Evolutionary conservation across 2,329 filamentous ascomycete species (phyloP), one percentile per base, ranked within the genome.

Genomic region (Mollisia scopiformis): DNA sequence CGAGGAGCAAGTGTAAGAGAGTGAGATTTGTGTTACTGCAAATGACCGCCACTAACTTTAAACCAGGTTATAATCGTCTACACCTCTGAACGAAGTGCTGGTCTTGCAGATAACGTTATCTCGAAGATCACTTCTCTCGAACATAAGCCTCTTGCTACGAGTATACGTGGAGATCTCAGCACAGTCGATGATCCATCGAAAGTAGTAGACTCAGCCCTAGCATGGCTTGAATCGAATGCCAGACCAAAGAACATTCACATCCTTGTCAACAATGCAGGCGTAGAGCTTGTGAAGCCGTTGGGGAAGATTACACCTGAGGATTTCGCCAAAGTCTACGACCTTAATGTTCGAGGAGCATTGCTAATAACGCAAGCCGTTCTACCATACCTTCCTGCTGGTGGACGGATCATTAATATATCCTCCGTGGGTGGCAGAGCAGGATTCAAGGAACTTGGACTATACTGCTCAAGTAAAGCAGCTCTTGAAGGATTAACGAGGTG

Each of bases 231-330:
- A 10, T 37, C 25, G 6, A 23, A 33, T 11, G 31, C 35, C 21
- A 50, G 56, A n/a, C 10, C 35, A 13, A 49, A 25, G 2, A 79
- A 84, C 67, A 82, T 96, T 69, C 90, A 95, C 76, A 91, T 95
- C 61, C 80, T 96, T 59, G 80, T 96, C 79, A 94, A 96, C 82
- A 95, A 95, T 75, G 92, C 92, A 23, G 92, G 91, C 58, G 43
- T 51, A 7, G 63, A 62, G 27, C 13, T 59, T 13, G 56, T 61
- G 28, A 63, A 64, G 27, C 33, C 49, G 3, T 67, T 83, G 0
- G 66, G 63, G 2, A 76, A 80, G 16, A 76, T 82, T 37, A 81
- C 78, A 1, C 62, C 77, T 1, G 80, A 80, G 8, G 84, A 92
- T 71, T 95, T 93, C 77, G 81, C 85, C 49, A 78, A 82, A 62